A percentile compares a stretch with the other conserved stretches of the same genome.
Evolutionary conservation across 1,284 basidiomycete genomes (phyloP).

Genomic region (Cryptococcus sp.): DNA sequence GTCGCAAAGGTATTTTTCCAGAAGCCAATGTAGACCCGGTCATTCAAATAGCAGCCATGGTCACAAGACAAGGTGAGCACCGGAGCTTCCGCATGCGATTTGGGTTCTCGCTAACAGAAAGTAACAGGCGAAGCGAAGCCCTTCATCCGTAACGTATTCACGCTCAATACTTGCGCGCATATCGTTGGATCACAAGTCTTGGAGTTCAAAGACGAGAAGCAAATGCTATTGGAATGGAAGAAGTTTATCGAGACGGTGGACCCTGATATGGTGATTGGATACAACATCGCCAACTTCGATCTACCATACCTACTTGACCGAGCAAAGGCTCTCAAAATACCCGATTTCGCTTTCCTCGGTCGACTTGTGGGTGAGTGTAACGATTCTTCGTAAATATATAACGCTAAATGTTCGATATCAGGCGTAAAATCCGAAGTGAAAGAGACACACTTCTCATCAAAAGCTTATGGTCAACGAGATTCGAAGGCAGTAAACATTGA

Average conservation of each 20-base stretch:
- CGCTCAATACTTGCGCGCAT: conserved; percentile 84
- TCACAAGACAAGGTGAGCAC: conserved; percentile 79
- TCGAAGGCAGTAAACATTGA: conserved; percentile 88
- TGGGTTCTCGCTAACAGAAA: conserved; percentile 10
- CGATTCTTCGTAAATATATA: not conserved
- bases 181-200: conserved; percentile 94
- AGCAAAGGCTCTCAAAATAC: conserved; percentile 73
- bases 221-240: conserved; percentile 75
- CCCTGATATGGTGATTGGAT: conserved; percentile 90
- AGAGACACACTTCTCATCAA: conserved; percentile 92
- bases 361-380: conserved; percentile 66
- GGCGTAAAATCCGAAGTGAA: conserved; percentile 75
- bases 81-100: not conserved
- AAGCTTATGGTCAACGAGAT: conserved; percentile 91
- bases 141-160: conserved; percentile 94
- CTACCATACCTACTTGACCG: conserved; percentile 90
- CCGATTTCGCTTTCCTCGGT: conserved; percentile 74
- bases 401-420: conserved; percentile 41
- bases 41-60: conserved; percentile 97
- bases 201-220: conserved; percentile 72
- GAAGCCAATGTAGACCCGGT: conserved; percentile 85
- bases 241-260: conserved; percentile 84
- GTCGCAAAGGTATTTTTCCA: conserved; percentile 91
- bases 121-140: conserved; percentile 76
- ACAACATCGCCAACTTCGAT: conserved; percentile 90